These are phyloP conservation scores for Elsinoe batatas DNA, from an alignment of 2,329 filamentous ascomycete genomes.

Conservation along the genomic window DNA sequence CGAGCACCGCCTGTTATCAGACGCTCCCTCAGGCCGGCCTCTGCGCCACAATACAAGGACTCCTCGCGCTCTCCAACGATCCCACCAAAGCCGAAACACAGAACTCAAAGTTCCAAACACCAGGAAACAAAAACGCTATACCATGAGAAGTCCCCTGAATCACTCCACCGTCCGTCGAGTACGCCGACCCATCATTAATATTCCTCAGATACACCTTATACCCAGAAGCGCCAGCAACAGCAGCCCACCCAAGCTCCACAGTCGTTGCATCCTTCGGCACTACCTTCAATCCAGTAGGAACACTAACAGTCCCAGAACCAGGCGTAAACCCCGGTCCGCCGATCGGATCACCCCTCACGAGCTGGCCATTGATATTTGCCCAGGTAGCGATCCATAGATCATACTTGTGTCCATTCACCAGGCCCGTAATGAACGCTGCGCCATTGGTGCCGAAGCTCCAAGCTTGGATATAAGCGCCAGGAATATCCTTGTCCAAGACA, in stretches of 20 bases:
- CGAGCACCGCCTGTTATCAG: too few species aligned
- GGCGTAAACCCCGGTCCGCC: neutral
- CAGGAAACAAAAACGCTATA: neutral
- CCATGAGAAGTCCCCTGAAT: neutral
- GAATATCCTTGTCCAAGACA: slow-evolving; percentile 14
- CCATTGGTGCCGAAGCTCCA: slow-evolving; percentile 12
- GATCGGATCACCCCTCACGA: neutral
- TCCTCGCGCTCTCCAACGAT: neutral
- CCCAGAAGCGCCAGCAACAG: neutral
- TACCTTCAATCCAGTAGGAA: neutral
- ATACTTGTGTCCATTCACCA: slow-evolving; percentile 13
- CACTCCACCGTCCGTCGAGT: neutral
- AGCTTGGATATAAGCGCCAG: slow-evolving; percentile 13
- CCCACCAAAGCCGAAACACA: neutral
- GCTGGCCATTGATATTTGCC: slow-evolving; percentile 4
- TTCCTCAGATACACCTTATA: neutral
- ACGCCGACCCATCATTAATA: neutral
- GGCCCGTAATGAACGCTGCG: slow-evolving; percentile 11
- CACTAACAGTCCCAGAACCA: neutral
- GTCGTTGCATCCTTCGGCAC: neutral
- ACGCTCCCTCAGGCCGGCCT: neutral
- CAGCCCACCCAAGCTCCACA: neutral
- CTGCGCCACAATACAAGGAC: neutral
- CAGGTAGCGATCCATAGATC: slow-evolving; percentile 16
- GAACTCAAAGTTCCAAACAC: neutral